Base-by-base conservation (phyloP, 768 basidiomycete species). In the Tylopilus subfusipes region DNA sequence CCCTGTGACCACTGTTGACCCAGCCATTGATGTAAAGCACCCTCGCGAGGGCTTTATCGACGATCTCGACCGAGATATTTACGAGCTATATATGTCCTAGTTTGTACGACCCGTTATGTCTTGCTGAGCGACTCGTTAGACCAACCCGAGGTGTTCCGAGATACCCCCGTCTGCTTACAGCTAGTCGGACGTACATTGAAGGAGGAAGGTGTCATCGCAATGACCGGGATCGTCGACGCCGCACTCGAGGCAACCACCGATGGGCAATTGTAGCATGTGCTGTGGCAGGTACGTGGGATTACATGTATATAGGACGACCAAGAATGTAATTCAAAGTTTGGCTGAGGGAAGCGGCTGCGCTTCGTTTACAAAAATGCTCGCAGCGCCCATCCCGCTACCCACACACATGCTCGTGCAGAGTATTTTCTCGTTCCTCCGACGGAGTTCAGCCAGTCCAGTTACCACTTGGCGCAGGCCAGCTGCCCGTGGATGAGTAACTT, bases 381-480 rank as follows among this genome's bases (percentile, higher is more conserved):
- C 89, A 16, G 90, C 88, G 7, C 90, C 92, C 93, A 94, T 93
- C 18, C 93, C 93, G 63, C 86, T 89, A 21, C 93, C 93, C 25
- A 90, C 71, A 61, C 83, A 85, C 84, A 85, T 85, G 53, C 88
- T 90, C 3, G 93, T 94, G 63, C 89, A 89, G 53, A 96, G 77
- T 22, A 96, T 65, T 25, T 80, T 78, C 51, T 80, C 82, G 53
- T 85, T 79, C 54, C 78, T 81, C 39, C 93, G 77, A 62, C 82
- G 83, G 34, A 93, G 78, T 66, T 95, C 85, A 2, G 88, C 83
- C 9, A 96, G 78, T n/a, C 88, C 93, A 3, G 93, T 94, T 2
- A 90, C 87, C 22, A 93, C 83, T 71, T 94, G 93, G 27, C 93
- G 84, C 24, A 86, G 76, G 31, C 93, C 93, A 60, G 93, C 93